Conservation (phyloP, 2,329 filamentous ascomycete genomes). For the Pyricularia sp. region DNA sequence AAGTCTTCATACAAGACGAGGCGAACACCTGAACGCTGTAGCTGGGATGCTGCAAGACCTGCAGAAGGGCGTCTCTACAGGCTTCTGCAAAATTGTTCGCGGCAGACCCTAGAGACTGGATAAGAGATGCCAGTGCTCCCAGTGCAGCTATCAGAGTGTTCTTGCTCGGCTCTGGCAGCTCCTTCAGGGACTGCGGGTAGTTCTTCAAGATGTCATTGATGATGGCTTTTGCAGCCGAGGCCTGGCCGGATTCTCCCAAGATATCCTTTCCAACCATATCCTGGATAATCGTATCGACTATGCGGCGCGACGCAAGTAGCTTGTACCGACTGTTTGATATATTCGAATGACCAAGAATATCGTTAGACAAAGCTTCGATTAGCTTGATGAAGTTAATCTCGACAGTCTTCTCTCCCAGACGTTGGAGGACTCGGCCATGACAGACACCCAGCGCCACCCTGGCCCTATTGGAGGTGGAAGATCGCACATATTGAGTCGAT, state of each 20-base stretch:
- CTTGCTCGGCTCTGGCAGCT: constrained; percentile 82
- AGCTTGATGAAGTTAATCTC: constrained; percentile 77
- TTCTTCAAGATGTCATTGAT: constrained; percentile 89
- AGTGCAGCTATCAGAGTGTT: constrained; percentile 72
- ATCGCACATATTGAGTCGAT: constrained; percentile 69
- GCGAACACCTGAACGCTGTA: constrained; percentile 93
- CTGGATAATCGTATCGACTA: constrained; percentile 75
- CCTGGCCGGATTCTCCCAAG: constrained; percentile 80
- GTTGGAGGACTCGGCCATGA: constrained; percentile 72
- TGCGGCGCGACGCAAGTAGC: constrained; percentile 73
- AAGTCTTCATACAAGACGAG: constrained; percentile 74
- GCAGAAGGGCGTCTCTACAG: constrained; percentile 78
- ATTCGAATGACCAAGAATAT: constrained; percentile 66
- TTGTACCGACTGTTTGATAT: constrained; percentile 82
- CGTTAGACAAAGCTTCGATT: constrained; percentile 68
- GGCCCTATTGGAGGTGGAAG: constrained; percentile 68
- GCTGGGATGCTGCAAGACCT: constrained; percentile 87
- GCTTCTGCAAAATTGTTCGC: constrained; percentile 69
- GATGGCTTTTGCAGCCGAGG: constrained; percentile 69
- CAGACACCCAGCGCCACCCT: constrained; percentile 80
- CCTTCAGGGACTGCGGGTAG: constrained; percentile 81
- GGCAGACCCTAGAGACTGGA: constrained; percentile 73
- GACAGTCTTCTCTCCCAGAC: constrained; percentile 72
- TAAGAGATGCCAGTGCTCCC: constrained; percentile 69
- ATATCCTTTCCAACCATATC: constrained; percentile 73